Percentiles rank a stretch among this genome's conserved stretches.
These are phyloP conservation scores for Suhomyces bolitotheri DNA, from an alignment of 1,139 yeast genomes.

Conservation along the genomic window DNA sequence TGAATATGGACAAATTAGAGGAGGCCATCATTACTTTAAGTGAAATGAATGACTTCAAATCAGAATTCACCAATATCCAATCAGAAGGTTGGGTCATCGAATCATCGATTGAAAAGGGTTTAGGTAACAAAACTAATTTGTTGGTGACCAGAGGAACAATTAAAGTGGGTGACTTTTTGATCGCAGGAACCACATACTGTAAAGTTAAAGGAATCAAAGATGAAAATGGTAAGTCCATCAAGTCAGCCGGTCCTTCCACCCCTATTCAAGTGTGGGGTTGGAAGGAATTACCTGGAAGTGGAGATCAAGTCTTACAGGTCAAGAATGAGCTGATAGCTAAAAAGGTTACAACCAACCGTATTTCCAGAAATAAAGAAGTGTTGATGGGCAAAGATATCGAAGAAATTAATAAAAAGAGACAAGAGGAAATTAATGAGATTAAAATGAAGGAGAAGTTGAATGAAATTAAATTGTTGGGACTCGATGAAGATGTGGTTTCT, in stretches of 20 bases:
- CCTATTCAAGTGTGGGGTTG: conserved; percentile 95
- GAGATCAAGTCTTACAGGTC: conserved; percentile 81
- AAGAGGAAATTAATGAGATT: conserved; percentile 47
- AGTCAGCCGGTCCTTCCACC: conserved; percentile 79
- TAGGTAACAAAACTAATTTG: conserved; percentile 86
- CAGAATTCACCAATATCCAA: conserved; percentile 54
- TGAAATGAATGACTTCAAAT: conserved; percentile 76
- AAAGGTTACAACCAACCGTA: conserved; percentile 67
- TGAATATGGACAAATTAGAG: conserved; percentile 84
- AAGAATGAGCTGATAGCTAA: conserved; percentile 73
- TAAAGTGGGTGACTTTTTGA: conserved; percentile 66
- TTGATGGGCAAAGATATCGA: conserved; percentile 69
- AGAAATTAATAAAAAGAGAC: conserved; percentile 60
- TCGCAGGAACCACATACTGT: conserved; percentile 86
- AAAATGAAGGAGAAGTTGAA: conserved; percentile 52
- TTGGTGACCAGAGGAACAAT: conserved; percentile 79
- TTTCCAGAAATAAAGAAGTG: conserved; percentile 54
- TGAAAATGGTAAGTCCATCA: conserved; percentile 65
- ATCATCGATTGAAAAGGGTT: conserved; percentile 76
- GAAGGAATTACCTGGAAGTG: conserved; percentile 92
- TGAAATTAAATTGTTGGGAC: conserved; percentile 58
- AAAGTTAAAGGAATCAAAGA: conserved; percentile 81
- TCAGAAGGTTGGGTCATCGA: conserved; percentile 92
- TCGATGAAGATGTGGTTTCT: conserved; percentile 45
- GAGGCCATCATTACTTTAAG: conserved; percentile 85